These are phyloP conservation scores for Plasmodium yoelii DNA, from an alignment of 169 alveolate species.

Conservation along the genomic window DNA sequence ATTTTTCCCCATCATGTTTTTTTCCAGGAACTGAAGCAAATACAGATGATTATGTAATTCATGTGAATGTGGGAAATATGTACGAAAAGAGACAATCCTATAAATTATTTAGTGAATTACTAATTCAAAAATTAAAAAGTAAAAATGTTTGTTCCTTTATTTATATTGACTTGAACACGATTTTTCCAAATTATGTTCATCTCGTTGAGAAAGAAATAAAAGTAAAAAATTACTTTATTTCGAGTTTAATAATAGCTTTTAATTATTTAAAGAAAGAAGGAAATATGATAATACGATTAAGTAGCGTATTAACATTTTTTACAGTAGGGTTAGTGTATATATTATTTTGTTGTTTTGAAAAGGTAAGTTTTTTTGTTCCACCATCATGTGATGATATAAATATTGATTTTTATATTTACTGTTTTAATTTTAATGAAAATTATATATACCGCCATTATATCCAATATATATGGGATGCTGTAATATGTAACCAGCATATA, in stretches of 20 bases:
- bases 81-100: slow-evolving; percentile 26
- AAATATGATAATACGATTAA: slow-evolving; percentile 49
- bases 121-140: slow-evolving; percentile 8
- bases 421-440: slow-evolving; percentile 48
- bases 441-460: slow-evolving; percentile 68
- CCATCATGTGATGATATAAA: slow-evolving; percentile 74
- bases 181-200: slow-evolving; percentile 54
- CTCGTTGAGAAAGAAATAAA: slow-evolving; percentile 59
- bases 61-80: slow-evolving; percentile 19
- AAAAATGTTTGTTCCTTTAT: slow-evolving; percentile 43
- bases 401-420: slow-evolving; percentile 47
- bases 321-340: slow-evolving; percentile 71
- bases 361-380: slow-evolving; percentile 42
- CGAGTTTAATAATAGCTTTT: slow-evolving; percentile 62
- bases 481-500: slow-evolving; percentile 62
- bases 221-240: slow-evolving; percentile 46
- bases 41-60: neutral
- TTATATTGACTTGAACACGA: slow-evolving; percentile 38
- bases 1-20: neutral
- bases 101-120: slow-evolving; percentile 50
- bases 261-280: slow-evolving; percentile 63
- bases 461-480: slow-evolving; percentile 66
- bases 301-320: slow-evolving; percentile 64
- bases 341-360: slow-evolving; percentile 60
- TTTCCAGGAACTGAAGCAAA: neutral